A percentile compares a stretch with the other conserved stretches of the same genome.
phyloP scores from a whole-genome alignment of 169 alveolate species.

The Condylostoma magnum region DNA sequence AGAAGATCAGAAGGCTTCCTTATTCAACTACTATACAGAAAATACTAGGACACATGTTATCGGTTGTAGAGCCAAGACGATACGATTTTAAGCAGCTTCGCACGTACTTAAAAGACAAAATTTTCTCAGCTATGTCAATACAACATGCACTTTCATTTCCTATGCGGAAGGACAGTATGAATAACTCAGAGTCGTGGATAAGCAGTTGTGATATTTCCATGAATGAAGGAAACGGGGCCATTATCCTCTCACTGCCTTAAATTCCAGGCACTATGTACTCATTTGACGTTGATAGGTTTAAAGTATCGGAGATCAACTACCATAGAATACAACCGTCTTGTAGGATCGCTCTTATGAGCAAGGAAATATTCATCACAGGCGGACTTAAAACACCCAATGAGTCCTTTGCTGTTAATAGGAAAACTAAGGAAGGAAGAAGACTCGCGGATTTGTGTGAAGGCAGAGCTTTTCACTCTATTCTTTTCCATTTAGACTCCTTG shows the following conservation, averaged over 20 bases:
- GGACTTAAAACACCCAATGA: constrained; percentile 12
- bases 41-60: neutral
- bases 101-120: neutral
- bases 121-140: neutral
- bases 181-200: neutral
- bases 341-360: neutral
- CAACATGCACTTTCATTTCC: neutral
- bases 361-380: neutral
- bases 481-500: neutral
- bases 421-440: neutral
- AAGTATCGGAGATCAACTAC: neutral
- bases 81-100: constrained; percentile 7
- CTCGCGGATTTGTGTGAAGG: constrained; percentile 6
- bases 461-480: constrained; percentile 14
- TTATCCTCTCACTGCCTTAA: neutral
- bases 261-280: constrained; percentile 14
- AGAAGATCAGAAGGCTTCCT: neutral
- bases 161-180: neutral
- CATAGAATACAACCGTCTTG: constrained; percentile 3
- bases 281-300: neutral
- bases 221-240: neutral
- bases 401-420: neutral
- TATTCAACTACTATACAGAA: neutral
- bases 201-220: neutral
- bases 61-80: constrained; percentile 13